Conservation (phyloP, 331 rosid genomes). For the Acacia concinna region DNA sequence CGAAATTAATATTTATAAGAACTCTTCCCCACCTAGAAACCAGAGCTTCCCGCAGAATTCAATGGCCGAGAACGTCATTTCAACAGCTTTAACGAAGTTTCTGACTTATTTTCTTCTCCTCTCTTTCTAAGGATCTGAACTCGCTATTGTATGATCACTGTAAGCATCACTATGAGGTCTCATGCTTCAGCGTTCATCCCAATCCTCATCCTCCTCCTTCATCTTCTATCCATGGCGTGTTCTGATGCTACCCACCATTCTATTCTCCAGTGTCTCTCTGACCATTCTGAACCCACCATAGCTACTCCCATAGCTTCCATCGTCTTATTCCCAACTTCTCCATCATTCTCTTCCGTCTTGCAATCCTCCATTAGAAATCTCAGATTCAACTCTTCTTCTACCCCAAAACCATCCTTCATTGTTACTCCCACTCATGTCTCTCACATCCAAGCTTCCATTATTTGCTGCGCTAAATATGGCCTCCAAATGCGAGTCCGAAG, state of each 20-base stretch:
- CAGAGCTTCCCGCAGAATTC: neutral
- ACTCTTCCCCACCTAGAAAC: neutral
- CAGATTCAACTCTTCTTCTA: neutral
- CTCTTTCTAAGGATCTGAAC: too few relatives aligned
- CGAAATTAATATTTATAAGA: too few relatives aligned
- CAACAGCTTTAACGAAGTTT: neutral
- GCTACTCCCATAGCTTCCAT: neutral
- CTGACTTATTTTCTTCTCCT: neutral
- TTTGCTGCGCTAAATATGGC: neutral
- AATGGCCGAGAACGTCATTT: neutral
- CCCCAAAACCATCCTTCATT: neutral
- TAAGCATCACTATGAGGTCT: neutral
- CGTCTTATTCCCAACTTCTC: neutral
- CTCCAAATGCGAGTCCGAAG: neutral
- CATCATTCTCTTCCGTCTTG: neutral
- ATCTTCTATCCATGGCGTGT: neutral
- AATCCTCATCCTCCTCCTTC: neutral
- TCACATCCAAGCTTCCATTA: neutral
- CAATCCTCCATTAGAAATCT: neutral
- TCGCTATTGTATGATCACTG: neutral
- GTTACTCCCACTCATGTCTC: neutral
- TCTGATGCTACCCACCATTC: neutral
- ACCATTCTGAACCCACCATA: neutral
- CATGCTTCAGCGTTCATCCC: neutral
- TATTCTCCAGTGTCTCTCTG: neutral